Evolutionary conservation across 2,329 filamentous ascomycete species (phyloP).

Genomic region (Colletotrichum eleusines): DNA sequence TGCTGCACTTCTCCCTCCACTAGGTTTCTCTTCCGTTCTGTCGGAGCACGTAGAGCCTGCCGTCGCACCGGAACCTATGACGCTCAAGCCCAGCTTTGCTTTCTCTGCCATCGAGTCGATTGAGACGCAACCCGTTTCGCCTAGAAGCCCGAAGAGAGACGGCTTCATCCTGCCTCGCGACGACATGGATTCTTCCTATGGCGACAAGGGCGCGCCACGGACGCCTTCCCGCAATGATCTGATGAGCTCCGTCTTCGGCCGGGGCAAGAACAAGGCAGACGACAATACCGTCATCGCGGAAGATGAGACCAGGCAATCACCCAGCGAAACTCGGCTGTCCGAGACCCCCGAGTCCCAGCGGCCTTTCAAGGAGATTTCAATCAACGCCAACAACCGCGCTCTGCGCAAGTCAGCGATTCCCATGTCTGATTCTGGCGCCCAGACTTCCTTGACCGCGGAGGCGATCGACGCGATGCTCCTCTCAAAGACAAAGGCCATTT

Average conservation of each 20-base stretch:
- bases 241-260: slow-evolving; percentile 59
- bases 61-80: slow-evolving; percentile 44
- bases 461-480: slow-evolving; percentile 83
- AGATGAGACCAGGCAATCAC: slow-evolving; percentile 71
- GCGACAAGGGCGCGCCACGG: slow-evolving; percentile 50
- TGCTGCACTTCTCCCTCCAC: slow-evolving; percentile 45
- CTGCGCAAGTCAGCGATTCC: slow-evolving; percentile 55
- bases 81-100: slow-evolving; percentile 50
- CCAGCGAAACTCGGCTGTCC: slow-evolving; percentile 53
- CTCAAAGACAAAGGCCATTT: slow-evolving; percentile 56
- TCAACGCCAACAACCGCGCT: slow-evolving; percentile 62
- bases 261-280: slow-evolving; percentile 56
- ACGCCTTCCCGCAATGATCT: slow-evolving; percentile 55
- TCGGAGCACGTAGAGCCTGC: slow-evolving; percentile 56
- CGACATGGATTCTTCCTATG: slow-evolving; percentile 53
- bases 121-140: slow-evolving; percentile 60
- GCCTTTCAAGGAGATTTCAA: slow-evolving; percentile 73
- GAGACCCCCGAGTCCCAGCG: slow-evolving; percentile 67
- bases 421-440: slow-evolving; percentile 79
- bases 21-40: slow-evolving; percentile 54
- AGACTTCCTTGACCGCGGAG: slow-evolving; percentile 85
- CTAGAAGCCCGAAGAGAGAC: slow-evolving; percentile 65
- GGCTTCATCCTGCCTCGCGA: slow-evolving; percentile 69
- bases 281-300: slow-evolving; percentile 68
- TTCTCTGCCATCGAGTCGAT: slow-evolving; percentile 61